phyloP scores from a whole-genome alignment of 1,284 basidiomycete species.

The Xerocomus cyaneibrunnescens region DNA sequence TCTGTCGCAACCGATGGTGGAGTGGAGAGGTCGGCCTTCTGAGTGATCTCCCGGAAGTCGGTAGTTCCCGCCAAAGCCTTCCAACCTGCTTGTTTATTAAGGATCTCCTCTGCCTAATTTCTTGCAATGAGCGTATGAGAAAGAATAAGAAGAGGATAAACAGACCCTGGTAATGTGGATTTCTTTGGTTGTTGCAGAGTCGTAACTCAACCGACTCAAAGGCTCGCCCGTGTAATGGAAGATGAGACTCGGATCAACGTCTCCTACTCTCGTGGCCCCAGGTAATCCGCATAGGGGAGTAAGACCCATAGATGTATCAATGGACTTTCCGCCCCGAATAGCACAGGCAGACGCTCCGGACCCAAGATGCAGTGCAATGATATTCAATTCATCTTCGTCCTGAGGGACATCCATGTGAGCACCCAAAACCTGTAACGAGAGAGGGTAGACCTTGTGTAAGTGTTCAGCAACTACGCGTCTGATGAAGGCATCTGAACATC shows the following conservation, averaged over 20 bases:
- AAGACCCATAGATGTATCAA: slow-evolving; percentile 83
- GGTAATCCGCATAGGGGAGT: slow-evolving; percentile 79
- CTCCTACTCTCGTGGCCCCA: slow-evolving; percentile 83
- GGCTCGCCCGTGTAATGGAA: slow-evolving; percentile 76
- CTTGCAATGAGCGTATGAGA: neutral
- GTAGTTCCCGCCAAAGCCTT: slow-evolving; percentile 75
- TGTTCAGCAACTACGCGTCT: slow-evolving; percentile 56
- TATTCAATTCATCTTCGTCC: slow-evolving; percentile 47
- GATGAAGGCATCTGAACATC: slow-evolving; percentile 58
- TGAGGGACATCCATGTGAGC: slow-evolving; percentile 13
- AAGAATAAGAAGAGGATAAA: neutral
- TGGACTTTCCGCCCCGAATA: slow-evolving; percentile 66
- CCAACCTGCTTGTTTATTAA: slow-evolving; percentile 78
- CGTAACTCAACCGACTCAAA: slow-evolving; percentile 47
- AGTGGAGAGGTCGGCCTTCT: slow-evolving; percentile 32
- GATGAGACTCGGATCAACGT: slow-evolving; percentile 80
- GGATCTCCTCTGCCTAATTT: slow-evolving; percentile 66
- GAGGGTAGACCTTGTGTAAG: slow-evolving; percentile 49
- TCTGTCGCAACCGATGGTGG: slow-evolving; percentile 8
- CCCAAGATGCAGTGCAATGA: slow-evolving; percentile 83
- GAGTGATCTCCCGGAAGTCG: slow-evolving; percentile 67
- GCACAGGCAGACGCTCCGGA: slow-evolving; percentile 81
- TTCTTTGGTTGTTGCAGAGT: slow-evolving; percentile 45
- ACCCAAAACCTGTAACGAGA: neutral
- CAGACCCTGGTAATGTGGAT: slow-evolving; percentile 62